phyloP scores from a whole-genome alignment of 805 yeast genomes.

The Candida chauliodis region DNA sequence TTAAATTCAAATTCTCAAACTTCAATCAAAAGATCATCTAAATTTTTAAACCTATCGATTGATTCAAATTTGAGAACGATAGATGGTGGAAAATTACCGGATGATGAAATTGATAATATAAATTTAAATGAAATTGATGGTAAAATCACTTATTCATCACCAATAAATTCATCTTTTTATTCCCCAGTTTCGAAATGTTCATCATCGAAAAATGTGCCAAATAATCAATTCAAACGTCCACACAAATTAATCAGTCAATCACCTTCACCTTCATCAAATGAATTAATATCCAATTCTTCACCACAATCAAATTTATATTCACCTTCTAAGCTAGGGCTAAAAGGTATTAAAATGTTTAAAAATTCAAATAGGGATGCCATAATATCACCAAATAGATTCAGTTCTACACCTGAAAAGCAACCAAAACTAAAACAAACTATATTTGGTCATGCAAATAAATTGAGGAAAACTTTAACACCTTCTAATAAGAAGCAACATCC shows the following conservation, averaged over 20 bases:
- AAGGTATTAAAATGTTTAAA: constrained; percentile 33
- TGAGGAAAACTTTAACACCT: constrained; percentile 13
- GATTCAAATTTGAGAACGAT: constrained; percentile 18
- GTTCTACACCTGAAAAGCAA: constrained; percentile 12
- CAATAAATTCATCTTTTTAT: constrained; percentile 8
- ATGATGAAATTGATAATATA: constrained; percentile 1
- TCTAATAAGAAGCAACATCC: constrained; percentile 6
- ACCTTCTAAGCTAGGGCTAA: constrained; percentile 27
- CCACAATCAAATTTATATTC: constrained; percentile 15
- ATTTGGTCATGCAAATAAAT: constrained; percentile 12
- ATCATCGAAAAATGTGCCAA: neutral
- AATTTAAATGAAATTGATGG: constrained; percentile 18
- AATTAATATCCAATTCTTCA: constrained; percentile 8
- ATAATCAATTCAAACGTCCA: constrained; percentile 40
- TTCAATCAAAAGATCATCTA: constrained; percentile 39
- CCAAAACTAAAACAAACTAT: constrained; percentile 9
- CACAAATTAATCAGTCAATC: constrained; percentile 42
- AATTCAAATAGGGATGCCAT: constrained; percentile 31
- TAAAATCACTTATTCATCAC: constrained; percentile 6
- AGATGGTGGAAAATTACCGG: constrained; percentile 6
- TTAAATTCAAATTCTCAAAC: constrained; percentile 4
- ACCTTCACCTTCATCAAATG: constrained; percentile 35
- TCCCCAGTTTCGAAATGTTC: constrained; percentile 5
- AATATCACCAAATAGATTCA: constrained; percentile 27
- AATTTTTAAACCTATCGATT: constrained; percentile 38